These are phyloP conservation scores for Pleurozium schreberi DNA, from an alignment of 225 moss, liverwort and hornwort genomes.

Conservation along the genomic window DNA sequence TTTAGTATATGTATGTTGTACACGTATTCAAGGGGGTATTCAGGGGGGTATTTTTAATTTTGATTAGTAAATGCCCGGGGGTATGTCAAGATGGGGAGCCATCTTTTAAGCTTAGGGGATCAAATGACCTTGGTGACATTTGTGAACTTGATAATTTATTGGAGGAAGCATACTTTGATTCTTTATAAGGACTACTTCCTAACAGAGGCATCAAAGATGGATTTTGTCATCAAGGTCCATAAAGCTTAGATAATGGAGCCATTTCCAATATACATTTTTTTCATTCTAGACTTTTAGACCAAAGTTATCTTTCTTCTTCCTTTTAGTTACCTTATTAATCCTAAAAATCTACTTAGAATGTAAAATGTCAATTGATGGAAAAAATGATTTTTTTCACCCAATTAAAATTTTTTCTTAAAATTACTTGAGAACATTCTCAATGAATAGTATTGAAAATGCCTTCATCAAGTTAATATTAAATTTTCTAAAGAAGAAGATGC, in stretches of 20 bases:
- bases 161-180: rapidly evolving
- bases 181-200: rapidly evolving
- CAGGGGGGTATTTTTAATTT: no score
- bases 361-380: background rate
- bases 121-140: rapidly evolving
- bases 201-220: rapidly evolving
- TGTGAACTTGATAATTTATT: rapidly evolving
- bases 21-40: no score
- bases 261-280: rapidly evolving
- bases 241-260: background rate
- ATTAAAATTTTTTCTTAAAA: background rate
- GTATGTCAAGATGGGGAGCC: no score
- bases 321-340: background rate
- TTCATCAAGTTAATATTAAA: background rate
- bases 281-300: rapidly evolving
- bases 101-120: no score
- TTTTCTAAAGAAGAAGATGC: background rate
- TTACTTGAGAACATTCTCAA: background rate
- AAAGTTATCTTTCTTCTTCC: rapidly evolving
- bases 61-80: no score
- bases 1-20: no score
- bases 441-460: background rate
- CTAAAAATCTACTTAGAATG: rapidly evolving
- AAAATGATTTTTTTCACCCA: background rate
- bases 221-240: background rate